These are phyloP conservation scores for Botrytis byssoidea DNA, from an alignment of 2,329 filamentous ascomycete genomes.

Conservation along the genomic window DNA sequence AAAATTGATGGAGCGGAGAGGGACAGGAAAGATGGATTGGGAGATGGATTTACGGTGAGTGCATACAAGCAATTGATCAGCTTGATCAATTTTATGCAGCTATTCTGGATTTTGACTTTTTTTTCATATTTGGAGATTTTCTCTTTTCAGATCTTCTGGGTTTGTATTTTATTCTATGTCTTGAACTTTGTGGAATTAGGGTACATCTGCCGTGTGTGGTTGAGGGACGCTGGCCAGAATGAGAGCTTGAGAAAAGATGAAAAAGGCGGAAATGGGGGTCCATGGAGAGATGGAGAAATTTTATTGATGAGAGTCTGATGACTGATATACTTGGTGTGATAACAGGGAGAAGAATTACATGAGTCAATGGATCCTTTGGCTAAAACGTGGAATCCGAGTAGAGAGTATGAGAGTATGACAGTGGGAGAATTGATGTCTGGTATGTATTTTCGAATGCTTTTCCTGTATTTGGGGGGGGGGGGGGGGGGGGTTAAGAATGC, in stretches of 20 bases:
- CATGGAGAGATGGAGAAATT: neutral
- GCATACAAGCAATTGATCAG: neutral
- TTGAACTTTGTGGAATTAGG: neutral
- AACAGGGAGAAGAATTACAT: constrained; percentile 43
- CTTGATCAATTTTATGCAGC: too few relatives aligned
- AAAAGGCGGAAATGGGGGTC: neutral
- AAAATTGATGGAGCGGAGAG: neutral
- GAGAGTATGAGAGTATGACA: constrained; percentile 41
- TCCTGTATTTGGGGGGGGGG: neutral
- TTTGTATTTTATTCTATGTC: neutral
- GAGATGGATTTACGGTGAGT: constrained; percentile 7
- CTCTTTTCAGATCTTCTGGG: neutral
- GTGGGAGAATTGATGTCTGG: neutral
- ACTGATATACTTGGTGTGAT: neutral
- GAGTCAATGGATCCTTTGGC: constrained; percentile 42
- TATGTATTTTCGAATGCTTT: neutral
- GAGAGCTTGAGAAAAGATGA: neutral
- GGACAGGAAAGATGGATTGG: neutral
- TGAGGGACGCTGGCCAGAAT: neutral
- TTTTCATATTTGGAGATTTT: neutral
- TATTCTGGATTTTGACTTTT: accelerated
- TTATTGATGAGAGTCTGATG: accelerated
- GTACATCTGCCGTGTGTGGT: accelerated
- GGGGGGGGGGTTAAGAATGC: too few relatives aligned
- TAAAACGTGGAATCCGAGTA: constrained; percentile 44